Evolutionary conservation across 2,329 filamentous ascomycete species (phyloP).

Genomic region (Colletotrichum ledebouriae): DNA sequence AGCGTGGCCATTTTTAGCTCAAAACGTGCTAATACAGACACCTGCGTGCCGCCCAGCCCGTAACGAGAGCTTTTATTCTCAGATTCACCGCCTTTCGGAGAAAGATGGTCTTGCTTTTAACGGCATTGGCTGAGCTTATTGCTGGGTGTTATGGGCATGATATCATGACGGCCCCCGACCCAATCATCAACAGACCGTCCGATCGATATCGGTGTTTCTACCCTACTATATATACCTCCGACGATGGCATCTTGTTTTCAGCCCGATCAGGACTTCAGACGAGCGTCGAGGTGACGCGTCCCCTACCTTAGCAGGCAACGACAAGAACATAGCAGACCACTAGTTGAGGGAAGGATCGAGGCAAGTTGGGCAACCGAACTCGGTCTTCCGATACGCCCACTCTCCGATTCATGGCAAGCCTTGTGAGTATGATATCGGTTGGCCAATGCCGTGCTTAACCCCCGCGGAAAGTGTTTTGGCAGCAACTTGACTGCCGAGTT

Average conservation of each 20-base stretch:
- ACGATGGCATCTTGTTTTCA: constrained; percentile 6
- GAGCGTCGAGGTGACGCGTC: constrained; percentile 12
- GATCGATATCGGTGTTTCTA: constrained; percentile 4
- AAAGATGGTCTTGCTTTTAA: neutral
- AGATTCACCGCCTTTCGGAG: neutral
- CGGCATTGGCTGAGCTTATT: constrained; percentile 1
- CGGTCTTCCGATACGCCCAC: constrained; percentile 13
- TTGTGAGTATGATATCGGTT: constrained; percentile 16
- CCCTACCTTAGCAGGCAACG: neutral
- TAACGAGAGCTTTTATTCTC: neutral
- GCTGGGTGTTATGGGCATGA: neutral
- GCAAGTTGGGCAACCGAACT: neutral
- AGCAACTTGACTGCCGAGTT: constrained; percentile 15
- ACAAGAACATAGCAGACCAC: no score
- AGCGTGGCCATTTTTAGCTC: neutral
- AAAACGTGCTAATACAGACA: neutral
- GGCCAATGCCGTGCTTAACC: neutral
- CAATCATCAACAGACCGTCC: neutral
- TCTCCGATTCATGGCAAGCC: constrained; percentile 18
- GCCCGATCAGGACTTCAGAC: neutral
- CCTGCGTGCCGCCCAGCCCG: neutral
- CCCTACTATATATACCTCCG: neutral
- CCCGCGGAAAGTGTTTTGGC: constrained; percentile 24
- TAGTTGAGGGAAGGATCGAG: neutral
- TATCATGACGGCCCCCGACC: constrained; percentile 2